Evolutionary conservation across 352 stramenopile genomes (phyloP), one percentile per base, ranked within the genome.

Genomic region (Pythium insidiosum): DNA sequence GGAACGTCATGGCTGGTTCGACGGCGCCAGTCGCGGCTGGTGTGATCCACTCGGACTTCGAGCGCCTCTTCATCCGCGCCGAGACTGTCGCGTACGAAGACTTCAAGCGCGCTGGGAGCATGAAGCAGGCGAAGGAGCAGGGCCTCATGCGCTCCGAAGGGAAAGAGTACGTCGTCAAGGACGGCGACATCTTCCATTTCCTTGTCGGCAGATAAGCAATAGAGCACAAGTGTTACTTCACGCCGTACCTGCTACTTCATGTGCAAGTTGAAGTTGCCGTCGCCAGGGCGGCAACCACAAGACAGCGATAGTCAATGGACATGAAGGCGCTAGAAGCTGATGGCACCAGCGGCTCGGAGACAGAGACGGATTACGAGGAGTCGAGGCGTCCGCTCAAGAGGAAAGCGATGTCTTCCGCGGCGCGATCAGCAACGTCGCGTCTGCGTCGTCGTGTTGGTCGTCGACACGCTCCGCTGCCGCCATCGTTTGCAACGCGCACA

Each of bases 101-200:
- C 61, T 88, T 99, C 51, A 69, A 98, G 15, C 74, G 81, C 30
- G 75, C 80, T 29, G 95, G 95, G 4, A 91, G 71, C 61, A 96
- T 98, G 71, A 88, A 95, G 51, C 81, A 74, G 24, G 92, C 91
- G 2, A 99, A 98, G 69, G 85, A 96, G 36, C 72, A 85, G 47
- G 97, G 97, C 13, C 66, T 95, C 38, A 37, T 98, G 39, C 73
- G 95, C 33, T 83, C 83, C 36, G 96, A 99, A 72, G 97, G 97
- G 34, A 98, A 98, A 63, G 95, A 99, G 7, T 99, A 99, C 67
- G 64, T 98, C 39, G 96, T 98, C 38, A 76, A 98, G 59, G 95
- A 99, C 57, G 96, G 95, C 39, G 97, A 99, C 68, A 90, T 99
- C 24, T 98, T 99, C 56, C 86, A 98, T 47, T 99, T 99, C 68